Percentiles rank a stretch among this genome's conserved stretches.
Evolutionary conservation across 305 asterid species (phyloP).

Genomic region (Rubia tinctorum): DNA sequence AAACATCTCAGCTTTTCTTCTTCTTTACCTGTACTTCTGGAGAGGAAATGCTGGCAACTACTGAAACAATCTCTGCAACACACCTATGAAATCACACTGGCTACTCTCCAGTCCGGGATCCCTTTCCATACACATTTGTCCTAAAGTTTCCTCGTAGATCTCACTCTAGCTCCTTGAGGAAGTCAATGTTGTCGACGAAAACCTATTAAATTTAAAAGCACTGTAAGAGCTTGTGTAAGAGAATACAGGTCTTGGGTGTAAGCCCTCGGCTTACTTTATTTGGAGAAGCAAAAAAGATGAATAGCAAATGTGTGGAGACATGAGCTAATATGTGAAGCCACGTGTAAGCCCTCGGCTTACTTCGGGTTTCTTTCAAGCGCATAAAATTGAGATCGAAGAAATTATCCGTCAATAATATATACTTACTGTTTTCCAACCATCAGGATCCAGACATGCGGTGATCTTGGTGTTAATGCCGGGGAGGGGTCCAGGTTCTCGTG

Average conservation of each 20-base stretch:
- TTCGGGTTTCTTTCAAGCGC: neutral
- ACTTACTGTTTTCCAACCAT: constrained; percentile 96
- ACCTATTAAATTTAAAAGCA: constrained; percentile 14
- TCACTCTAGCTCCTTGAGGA: constrained; percentile 29
- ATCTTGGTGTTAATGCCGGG: constrained; percentile 95
- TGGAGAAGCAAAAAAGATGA: neutral
- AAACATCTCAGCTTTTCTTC: constrained; percentile 2
- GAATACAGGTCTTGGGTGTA: too few species aligned
- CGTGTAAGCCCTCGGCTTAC: neutral
- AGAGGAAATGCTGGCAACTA: neutral
- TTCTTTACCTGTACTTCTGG: neutral
- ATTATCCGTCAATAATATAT: constrained; percentile 19
- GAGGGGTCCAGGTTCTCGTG: constrained; percentile 92
- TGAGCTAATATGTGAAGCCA: neutral
- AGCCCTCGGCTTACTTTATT: neutral
- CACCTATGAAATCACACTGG: constrained; percentile 12
- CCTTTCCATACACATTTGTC: neutral
- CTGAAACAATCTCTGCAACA: constrained; percentile 6
- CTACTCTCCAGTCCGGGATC: neutral
- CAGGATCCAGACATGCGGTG: constrained; percentile 94
- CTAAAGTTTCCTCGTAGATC: neutral
- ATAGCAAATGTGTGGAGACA: neutral
- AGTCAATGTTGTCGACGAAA: constrained; percentile 28
- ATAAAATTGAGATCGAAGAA: constrained; percentile 2
- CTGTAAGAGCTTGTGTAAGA: too few species aligned